Evolutionary conservation across 306 rosid genomes (phyloP), one percentile per base, ranked within the genome.

Genomic region (Inga oerstediana): DNA sequence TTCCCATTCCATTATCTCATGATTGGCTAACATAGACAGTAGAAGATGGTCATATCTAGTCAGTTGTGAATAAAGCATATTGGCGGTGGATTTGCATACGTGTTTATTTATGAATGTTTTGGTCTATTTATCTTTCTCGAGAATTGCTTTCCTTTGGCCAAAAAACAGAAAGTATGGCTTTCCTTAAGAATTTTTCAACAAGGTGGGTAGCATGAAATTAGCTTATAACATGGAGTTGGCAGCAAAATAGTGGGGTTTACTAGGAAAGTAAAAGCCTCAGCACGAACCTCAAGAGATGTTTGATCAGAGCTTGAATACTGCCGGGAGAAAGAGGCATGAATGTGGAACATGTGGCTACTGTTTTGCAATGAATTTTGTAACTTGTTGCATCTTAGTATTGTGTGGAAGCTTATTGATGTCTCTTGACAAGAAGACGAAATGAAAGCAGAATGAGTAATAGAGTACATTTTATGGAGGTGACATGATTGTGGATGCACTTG

Each of bases 331-430:
- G 66, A 52, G 30, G n/a, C 43, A 37, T 72, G 77, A 68, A 46
- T 78, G 41, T 30, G 37, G 73, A 62, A 39, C 82, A 58, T 62
- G 37, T 66, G 12, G 67, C 14, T 81, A 39, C 75, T 27, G 51
- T 84, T 73, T 84, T 73, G 68, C 39, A 34, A 58, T 49, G 32
- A 48, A 81, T 59, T 77, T 77, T 77, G 46, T 39, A 3, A 54
- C 52, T 54, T 80, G 7, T 24, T 64, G 48, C 44, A 22, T 27
- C 64, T 78, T 32, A 39, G 74, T n/a, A n/a, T 61, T 34, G 79
- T 67, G 79, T 86, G 45, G 58, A 67, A 48, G 79, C 61, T 27
- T 82, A 51, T 68, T 78, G 48, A 74, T 75, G 45, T 73, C 74
- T 71, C 62, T 13, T 37, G 19, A 67, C 80, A 54, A 43, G 34